Conservation (phyloP, 2,329 filamentous ascomycete species). For the Penicillium hordei region DNA sequence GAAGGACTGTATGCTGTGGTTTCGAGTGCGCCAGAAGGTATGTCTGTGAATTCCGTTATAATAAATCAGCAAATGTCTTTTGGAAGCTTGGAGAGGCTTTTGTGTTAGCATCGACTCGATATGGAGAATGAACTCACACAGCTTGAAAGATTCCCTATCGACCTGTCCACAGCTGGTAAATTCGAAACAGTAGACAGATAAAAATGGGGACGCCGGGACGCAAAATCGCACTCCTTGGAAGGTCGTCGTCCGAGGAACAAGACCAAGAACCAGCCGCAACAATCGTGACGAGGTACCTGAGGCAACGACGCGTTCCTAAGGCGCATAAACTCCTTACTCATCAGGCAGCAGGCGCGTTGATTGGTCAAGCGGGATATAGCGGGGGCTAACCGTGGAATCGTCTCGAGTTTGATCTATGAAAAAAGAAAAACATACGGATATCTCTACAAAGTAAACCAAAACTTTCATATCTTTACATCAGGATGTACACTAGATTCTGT, state of each 20-base stretch:
- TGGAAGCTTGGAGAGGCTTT: constrained; percentile 2
- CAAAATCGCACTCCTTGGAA: constrained; percentile 25
- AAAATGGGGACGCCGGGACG: constrained; percentile 22
- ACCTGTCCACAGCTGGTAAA: constrained; percentile 14
- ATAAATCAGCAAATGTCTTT: constrained; percentile 8
- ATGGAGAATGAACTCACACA: constrained; percentile 29
- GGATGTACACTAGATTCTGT: not conserved
- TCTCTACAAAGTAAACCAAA: not conserved
- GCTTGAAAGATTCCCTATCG: constrained; percentile 21
- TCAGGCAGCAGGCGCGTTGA: not conserved
- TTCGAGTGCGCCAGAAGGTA: not conserved
- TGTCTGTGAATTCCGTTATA: constrained; percentile 8
- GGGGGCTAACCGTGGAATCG: not conserved
- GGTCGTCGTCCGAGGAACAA: constrained; percentile 40
- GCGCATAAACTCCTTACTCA: constrained; percentile 17
- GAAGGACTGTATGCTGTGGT: not conserved
- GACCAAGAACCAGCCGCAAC: constrained; percentile 26
- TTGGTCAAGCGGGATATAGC: constrained; percentile 9
- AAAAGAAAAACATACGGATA: not conserved
- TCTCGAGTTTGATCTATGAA: constrained; percentile 2
- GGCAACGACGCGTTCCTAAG: constrained; percentile 33
- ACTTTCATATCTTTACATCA: not conserved
- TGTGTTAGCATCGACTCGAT: constrained; percentile 13
- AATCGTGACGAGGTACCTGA: constrained; percentile 24
- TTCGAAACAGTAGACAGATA: constrained; percentile 17